Evolutionary conservation across 2,329 filamentous ascomycete genomes (phyloP).

Genomic region (Ophiostoma sp.): DNA sequence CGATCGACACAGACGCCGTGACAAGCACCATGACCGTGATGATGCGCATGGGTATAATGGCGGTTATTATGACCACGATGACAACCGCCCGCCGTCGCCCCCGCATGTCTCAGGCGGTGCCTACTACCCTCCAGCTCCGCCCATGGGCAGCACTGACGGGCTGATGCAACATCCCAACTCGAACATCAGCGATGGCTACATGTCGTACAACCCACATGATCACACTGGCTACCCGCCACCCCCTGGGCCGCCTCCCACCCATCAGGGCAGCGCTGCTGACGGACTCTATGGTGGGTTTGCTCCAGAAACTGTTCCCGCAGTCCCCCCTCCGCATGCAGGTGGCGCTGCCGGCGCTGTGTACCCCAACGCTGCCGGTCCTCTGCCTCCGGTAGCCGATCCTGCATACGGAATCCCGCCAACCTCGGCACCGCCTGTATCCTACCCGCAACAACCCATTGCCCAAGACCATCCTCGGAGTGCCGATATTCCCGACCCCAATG

Average conservation of each 20-base stretch:
- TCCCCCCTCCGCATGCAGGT: neutral
- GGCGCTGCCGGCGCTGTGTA: neutral
- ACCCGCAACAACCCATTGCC: neutral
- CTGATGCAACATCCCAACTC: constrained; percentile 35
- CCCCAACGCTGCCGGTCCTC: neutral
- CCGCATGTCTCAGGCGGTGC: constrained; percentile 48
- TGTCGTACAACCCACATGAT: constrained; percentile 41
- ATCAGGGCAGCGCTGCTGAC: constrained; percentile 21
- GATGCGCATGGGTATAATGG: constrained; percentile 17
- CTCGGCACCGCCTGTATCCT: neutral
- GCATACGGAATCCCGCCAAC: neutral
- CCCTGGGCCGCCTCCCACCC: constrained; percentile 32
- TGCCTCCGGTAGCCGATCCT: neutral
- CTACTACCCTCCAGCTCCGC: constrained; percentile 39
- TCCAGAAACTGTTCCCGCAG: too few species aligned
- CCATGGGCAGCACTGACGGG: constrained; percentile 28
- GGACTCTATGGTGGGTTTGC: neutral
- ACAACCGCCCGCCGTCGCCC: constrained; percentile 39
- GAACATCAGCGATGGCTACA: constrained; percentile 33
- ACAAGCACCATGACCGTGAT: constrained; percentile 28
- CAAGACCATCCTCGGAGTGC: neutral
- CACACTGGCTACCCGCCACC: constrained; percentile 41
- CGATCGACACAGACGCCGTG: constrained; percentile 26
- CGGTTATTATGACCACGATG: constrained; percentile 35
- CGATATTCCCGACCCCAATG: neutral